These are phyloP conservation scores for Pythium guiyangense DNA, from an alignment of 352 stramenopile species.

Conservation along the genomic window DNA sequence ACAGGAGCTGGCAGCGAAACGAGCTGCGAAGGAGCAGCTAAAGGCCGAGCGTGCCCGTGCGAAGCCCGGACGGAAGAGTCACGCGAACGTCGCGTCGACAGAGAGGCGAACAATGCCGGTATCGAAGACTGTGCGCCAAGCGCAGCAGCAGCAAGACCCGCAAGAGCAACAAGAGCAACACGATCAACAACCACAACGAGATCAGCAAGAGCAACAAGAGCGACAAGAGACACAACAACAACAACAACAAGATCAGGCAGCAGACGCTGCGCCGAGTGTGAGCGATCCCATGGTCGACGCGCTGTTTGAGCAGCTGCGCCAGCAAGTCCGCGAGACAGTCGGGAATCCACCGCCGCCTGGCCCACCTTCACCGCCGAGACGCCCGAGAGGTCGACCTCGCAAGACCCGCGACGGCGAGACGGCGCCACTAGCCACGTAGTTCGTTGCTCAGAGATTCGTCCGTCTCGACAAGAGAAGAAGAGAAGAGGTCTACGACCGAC, in stretches of 20 bases:
- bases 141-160: neutral
- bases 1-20: neutral
- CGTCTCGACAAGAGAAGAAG: too few relatives aligned
- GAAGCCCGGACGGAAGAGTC: neutral
- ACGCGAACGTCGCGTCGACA: neutral
- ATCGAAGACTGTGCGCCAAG: neutral
- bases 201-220: neutral
- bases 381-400: slow-evolving; percentile 5
- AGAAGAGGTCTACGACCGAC: too few relatives aligned
- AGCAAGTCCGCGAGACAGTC: slow-evolving; percentile 2
- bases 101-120: neutral
- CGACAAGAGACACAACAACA: neutral
- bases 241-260: neutral
- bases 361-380: neutral
- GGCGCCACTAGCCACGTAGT: neutral
- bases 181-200: neutral
- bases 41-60: neutral
- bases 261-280: neutral
- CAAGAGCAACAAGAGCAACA: neutral
- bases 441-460: too few relatives aligned
- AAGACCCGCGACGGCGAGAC: slow-evolving; percentile 2
- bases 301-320: slow-evolving; percentile 4
- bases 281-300: neutral
- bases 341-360: neutral
- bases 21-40: neutral